These are phyloP conservation scores for Fimicolochytrium jonesii DNA, from an alignment of 192 early-diverging fungal species.

Conservation along the genomic window DNA sequence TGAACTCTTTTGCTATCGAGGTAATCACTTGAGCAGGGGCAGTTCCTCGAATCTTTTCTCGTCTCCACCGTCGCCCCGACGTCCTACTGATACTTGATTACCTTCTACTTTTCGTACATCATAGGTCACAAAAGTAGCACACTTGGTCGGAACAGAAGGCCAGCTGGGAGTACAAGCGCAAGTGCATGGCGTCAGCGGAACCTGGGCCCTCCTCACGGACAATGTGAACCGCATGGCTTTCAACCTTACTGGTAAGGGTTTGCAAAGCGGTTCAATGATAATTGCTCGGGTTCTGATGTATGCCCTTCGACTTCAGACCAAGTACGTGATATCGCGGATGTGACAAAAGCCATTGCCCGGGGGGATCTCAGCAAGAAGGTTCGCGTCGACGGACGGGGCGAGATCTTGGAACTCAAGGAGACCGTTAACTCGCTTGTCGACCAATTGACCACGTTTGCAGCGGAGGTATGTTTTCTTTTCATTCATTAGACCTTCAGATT, in stretches of 20 bases:
- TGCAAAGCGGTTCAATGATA: too few species aligned
- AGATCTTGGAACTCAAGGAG: conserved; percentile 58
- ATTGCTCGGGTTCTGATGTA: too few species aligned
- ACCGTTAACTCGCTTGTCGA: conserved; percentile 64
- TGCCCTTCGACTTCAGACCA: conserved; percentile 32
- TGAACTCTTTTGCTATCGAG: conserved; percentile 54
- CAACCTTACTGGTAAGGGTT: conserved; percentile 49
- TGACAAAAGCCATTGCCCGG: conserved; percentile 61
- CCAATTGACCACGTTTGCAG: conserved; percentile 54
- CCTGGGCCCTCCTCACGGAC: conserved; percentile 63
- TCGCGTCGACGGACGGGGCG: conserved; percentile 47
- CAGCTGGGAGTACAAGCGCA: conserved; percentile 60
- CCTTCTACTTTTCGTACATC: background rate
- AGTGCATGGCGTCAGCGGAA: conserved; percentile 57
- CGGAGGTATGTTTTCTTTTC: conserved; percentile 42
- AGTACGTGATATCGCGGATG: conserved; percentile 62
- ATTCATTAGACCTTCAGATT: too few species aligned
- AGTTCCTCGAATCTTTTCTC: too few species aligned
- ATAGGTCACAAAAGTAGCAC: conserved; percentile 56
- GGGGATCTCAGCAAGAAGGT: conserved; percentile 57
- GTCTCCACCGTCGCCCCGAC: too few species aligned
- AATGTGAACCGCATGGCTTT: conserved; percentile 70
- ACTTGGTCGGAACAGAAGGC: conserved; percentile 66
- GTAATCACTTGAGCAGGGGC: conserved; percentile 46
- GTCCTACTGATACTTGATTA: too few species aligned